A percentile compares a stretch with the other conserved stretches of the same genome.
These are phyloP conservation scores for Umbelopsis isabellina DNA, from an alignment of 192 early-diverging fungal genomes.

Conservation along the genomic window DNA sequence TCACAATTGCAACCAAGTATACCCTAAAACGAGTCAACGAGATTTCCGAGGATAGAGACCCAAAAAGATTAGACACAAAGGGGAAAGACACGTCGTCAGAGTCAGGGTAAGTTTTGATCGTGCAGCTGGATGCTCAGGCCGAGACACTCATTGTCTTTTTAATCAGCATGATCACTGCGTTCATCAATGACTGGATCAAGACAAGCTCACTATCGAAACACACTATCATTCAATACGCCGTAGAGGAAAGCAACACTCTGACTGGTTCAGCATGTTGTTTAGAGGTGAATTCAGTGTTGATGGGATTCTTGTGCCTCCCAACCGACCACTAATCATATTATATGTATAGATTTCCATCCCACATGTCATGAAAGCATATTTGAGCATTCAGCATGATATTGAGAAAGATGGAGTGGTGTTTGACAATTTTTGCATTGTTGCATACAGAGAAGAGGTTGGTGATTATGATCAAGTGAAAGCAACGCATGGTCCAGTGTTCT, in stretches of 20 bases:
- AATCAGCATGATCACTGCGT: not conserved
- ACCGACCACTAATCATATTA: not conserved
- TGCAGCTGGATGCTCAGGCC: not conserved
- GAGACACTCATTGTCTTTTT: too few species aligned
- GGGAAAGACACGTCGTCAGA: not conserved
- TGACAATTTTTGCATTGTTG: slow-evolving; percentile 10
- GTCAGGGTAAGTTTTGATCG: not conserved
- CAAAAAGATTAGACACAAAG: slow-evolving; percentile 7
- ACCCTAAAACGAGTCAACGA: not conserved
- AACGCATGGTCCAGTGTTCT: too few species aligned
- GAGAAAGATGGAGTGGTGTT: slow-evolving; percentile 7
- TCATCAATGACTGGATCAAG: slow-evolving; percentile 18
- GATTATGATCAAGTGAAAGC: not conserved
- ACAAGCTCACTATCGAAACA: slow-evolving; percentile 4
- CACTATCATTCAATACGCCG: not conserved
- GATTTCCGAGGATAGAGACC: not conserved
- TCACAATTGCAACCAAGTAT: not conserved
- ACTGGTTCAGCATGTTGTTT: slow-evolving; percentile 16
- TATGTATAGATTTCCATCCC: not conserved
- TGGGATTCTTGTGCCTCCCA: too few species aligned
- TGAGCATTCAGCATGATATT: not conserved
- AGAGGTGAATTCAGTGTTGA: not conserved
- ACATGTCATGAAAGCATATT: not conserved
- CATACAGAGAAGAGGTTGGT: slow-evolving; percentile 11
- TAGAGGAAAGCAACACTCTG: slow-evolving; percentile 14